Base-by-base conservation (phyloP, 306 rosid genomes). In the Lablab purpureus region DNA sequence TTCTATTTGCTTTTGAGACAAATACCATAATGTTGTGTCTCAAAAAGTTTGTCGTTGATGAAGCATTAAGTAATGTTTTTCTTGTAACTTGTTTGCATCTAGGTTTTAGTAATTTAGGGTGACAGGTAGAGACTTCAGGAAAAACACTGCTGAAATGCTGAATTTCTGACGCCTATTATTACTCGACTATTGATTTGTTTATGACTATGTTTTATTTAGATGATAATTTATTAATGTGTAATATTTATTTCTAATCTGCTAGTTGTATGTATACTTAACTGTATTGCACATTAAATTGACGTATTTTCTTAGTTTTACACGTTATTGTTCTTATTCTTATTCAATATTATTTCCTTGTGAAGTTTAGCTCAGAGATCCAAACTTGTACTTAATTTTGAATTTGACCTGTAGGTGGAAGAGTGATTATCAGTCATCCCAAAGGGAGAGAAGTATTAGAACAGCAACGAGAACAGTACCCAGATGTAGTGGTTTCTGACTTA, bases 361-460 rank as follows among this genome's bases (percentile, higher is more conserved):
- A 30, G 37, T 22, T 71, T 14, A 21, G 58, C 12, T 23, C 21
- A 63, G 62, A 27, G 43, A 81, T 71, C 28, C 60, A 55, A 15
- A 58, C 49, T 9, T 41, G n/a, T 52, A 56, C 54, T 55, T 43
- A 55, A 78, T 60, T 79, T 32, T n/a, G 54, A 45, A 70, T 72
- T 80, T 76, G 59, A 71, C 36, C 54, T 79, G 62, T 63, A 93
- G 97, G 97, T 76, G 97, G 93, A 80, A 90, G 94, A 81, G 71
- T 95, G 80, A 85, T 95, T 56, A 87, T 95, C 54, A 89, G 97
- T 88, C 97, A 95, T 84, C 97, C 98, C 25, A 85, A 87, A 69
- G 97, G 97, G 73, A 91, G 93, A 84, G 83, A 83, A 76, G 85
- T 54, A 63, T 84, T 91, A n/a, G 78, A 90, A 68, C 81, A 87